Conservation (phyloP, 306 rosid genomes). For the Abrus precatorius region DNA sequence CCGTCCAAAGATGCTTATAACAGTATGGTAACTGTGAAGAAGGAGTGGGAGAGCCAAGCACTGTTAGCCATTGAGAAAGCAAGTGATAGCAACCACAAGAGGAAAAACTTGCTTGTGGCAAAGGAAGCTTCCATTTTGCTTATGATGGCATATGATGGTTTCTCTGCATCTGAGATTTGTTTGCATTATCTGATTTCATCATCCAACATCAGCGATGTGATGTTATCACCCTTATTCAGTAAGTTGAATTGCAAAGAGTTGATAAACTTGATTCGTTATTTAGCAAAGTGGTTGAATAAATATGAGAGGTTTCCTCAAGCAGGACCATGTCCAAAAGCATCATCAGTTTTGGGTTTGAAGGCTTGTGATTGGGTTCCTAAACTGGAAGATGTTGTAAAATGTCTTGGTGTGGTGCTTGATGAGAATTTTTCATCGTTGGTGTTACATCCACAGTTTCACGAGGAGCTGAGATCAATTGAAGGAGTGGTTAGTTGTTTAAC, state of each 20-base stretch:
- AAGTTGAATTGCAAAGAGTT: slow-evolving; percentile 78
- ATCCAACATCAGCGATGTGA: slow-evolving; percentile 64
- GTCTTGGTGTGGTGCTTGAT: slow-evolving; percentile 70
- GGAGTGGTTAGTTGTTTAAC: slow-evolving; percentile 63
- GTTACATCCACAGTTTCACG: slow-evolving; percentile 76
- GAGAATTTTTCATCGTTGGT: slow-evolving; percentile 77
- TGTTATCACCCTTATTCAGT: slow-evolving; percentile 61
- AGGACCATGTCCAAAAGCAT: slow-evolving; percentile 62
- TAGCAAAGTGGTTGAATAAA: slow-evolving; percentile 89
- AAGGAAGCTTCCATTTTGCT: slow-evolving; percentile 83
- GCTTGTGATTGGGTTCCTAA: slow-evolving; percentile 84
- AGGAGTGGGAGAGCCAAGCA: slow-evolving; percentile 85
- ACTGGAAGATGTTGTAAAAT: slow-evolving; percentile 74
- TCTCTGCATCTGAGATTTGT: slow-evolving; percentile 72
- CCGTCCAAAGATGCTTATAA: slow-evolving; percentile 56
- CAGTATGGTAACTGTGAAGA: slow-evolving; percentile 64
- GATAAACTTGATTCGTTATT: slow-evolving; percentile 68
- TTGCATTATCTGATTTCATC: slow-evolving; percentile 83
- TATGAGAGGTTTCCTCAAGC: slow-evolving; percentile 88
- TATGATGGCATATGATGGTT: slow-evolving; percentile 83
- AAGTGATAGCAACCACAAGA: slow-evolving; percentile 50
- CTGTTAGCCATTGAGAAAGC: slow-evolving; percentile 66
- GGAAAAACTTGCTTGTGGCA: slow-evolving; percentile 55
- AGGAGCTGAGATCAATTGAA: slow-evolving; percentile 70
- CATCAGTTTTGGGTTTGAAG: slow-evolving; percentile 62